Percentiles rank a stretch among this genome's conserved stretches.
phyloP scores from a whole-genome alignment of 2,329 filamentous ascomycete species.

The Fusarium duplospermum region DNA sequence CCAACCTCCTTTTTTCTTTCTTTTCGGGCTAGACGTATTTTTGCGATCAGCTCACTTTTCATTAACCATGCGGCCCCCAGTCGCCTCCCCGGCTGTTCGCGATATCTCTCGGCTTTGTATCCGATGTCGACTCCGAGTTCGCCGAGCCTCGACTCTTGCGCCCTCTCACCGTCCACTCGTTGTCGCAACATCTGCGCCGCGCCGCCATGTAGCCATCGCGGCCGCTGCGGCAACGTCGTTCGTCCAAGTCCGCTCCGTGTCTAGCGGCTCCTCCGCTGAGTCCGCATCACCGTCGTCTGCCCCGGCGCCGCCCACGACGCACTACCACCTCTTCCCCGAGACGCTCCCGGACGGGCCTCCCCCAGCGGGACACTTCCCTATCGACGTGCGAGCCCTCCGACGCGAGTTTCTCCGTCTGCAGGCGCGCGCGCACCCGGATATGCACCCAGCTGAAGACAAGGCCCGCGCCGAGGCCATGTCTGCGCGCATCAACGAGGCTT shows the following conservation, averaged over 20 bases:
- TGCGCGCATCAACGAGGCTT: slow-evolving; percentile 89
- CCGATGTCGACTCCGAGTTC: slow-evolving; percentile 48
- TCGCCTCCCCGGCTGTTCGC: slow-evolving; percentile 39
- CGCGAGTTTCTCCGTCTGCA: slow-evolving; percentile 90
- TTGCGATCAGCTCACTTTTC: neutral
- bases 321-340: slow-evolving; percentile 90
- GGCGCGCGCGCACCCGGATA: slow-evolving; percentile 79
- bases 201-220: slow-evolving; percentile 10
- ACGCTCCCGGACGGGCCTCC: slow-evolving; percentile 84
- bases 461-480: slow-evolving; percentile 79
- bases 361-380: slow-evolving; percentile 78
- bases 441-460: slow-evolving; percentile 66
- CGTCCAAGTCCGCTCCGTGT: slow-evolving; percentile 21
- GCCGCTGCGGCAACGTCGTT: neutral
- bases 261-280: slow-evolving; percentile 23
- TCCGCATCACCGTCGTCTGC: slow-evolving; percentile 6
- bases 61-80: slow-evolving; percentile 43
- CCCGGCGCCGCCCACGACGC: slow-evolving; percentile 57
- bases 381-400: slow-evolving; percentile 77
- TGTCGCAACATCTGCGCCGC: slow-evolving; percentile 6
- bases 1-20: neutral
- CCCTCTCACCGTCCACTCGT: slow-evolving; percentile 28
- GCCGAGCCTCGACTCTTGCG: slow-evolving; percentile 39
- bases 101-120: slow-evolving; percentile 49
- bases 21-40: neutral